These are phyloP conservation scores for Tricharina praecox DNA, from an alignment of 495 filamentous ascomycete species.

Conservation along the genomic window DNA sequence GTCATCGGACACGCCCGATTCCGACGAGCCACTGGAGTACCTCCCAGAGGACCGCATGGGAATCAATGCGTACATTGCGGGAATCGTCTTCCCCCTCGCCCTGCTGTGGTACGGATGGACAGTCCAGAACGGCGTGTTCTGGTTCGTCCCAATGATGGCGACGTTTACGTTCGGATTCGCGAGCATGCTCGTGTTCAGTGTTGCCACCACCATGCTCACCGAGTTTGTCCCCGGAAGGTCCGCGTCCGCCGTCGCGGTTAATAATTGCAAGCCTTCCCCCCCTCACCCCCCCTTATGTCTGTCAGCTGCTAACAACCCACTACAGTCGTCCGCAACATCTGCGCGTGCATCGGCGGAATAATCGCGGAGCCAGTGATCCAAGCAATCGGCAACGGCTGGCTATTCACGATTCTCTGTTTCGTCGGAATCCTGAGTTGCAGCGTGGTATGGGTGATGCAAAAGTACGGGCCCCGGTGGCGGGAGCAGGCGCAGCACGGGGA, in stretches of 20 bases:
- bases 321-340: conserved; percentile 62
- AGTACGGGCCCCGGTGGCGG: not conserved
- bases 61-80: conserved; percentile 75
- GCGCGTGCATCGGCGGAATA: conserved; percentile 57
- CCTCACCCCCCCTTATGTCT: not conserved
- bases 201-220: conserved; percentile 64
- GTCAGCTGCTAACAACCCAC: not conserved
- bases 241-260: conserved; percentile 63
- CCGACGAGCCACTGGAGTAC: conserved; percentile 35
- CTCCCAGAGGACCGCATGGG: conserved; percentile 77
- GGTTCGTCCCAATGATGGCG: conserved; percentile 42
- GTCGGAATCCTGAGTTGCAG: conserved; percentile 36
- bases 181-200: conserved; percentile 73
- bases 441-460: conserved; percentile 22
- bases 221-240: conserved; percentile 75
- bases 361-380: conserved; percentile 59
- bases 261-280: conserved; percentile 36
- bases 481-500: not conserved
- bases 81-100: conserved; percentile 51
- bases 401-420: conserved; percentile 63
- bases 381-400: conserved; percentile 77
- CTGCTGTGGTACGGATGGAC: conserved; percentile 56
- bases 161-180: conserved; percentile 83
- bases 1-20: not conserved
- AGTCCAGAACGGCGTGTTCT: conserved; percentile 38